Evolutionary conservation across 441 rosid genomes (phyloP), one percentile per base, ranked within the genome.

Genomic region (Euphorbia celastroides): DNA sequence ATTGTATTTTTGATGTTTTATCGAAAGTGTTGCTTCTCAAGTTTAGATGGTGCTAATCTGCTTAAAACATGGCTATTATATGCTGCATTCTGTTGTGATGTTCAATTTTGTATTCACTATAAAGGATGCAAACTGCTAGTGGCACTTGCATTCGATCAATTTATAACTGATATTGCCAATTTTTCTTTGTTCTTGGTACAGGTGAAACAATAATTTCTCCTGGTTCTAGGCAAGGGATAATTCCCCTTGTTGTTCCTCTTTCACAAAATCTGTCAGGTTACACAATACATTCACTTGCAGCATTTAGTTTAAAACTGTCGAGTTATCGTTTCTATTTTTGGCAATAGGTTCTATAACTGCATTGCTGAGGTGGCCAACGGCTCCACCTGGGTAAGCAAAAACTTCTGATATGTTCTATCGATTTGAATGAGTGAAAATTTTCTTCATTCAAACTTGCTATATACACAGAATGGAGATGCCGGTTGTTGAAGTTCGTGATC

Each of bases 291-390:
- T 75, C 56, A 51, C 7, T 19, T 52, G 27, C 48, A 31, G 12
- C 41, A 36, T 54, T 63, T 38, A 23, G 57, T 50, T 27, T 58
- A 46, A 72, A 17, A 64, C 48, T 60, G 59, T 60, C 50, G n/a
- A 44, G 60, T 12, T 50, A 20, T 57, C 42, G 41, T 68, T 67
- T 30, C 56, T 65, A 38, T 4, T 8, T 64, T 38, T 62, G 64
- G 60, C 41, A 51, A 16, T 71, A 91, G 95, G 95, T 71, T 73
- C 83, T 55, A 68, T 83, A 66, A 88, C 93, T 72, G 93, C 91
- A 16, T 71, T 91, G 81, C 75, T 91, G 67, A 82, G 95, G 65
- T 91, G 93, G 97, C 97, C 97, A 65, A 88, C 92, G 31, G 97
- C 97, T 78, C 92, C 95, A 70, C 75, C 83, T 56, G 92, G 90